Conservation (phyloP, 345 rosid genomes). For the Cochlearia excelsa region DNA sequence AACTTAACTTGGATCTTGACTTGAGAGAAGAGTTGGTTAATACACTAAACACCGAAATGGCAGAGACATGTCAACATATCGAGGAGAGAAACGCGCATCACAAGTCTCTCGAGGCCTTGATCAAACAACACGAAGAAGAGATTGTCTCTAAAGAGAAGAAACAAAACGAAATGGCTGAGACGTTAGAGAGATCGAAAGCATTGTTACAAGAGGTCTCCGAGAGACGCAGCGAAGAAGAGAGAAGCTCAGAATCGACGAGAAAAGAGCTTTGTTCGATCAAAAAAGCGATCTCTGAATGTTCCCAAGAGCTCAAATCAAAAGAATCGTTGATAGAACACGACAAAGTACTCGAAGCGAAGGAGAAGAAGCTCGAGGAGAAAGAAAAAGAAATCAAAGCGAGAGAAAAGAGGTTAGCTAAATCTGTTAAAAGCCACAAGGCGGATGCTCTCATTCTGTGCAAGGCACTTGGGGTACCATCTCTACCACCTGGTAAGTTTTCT, state of each 20-base stretch:
- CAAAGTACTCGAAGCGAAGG: slow-evolving; percentile 25
- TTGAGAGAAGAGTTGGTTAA: background rate
- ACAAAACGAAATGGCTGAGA: slow-evolving; percentile 15
- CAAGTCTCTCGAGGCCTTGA: slow-evolving; percentile 16
- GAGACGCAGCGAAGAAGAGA: slow-evolving; percentile 23
- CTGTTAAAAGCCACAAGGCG: slow-evolving; percentile 23
- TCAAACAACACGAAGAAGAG: slow-evolving; percentile 27
- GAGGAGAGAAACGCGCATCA: slow-evolving; percentile 2
- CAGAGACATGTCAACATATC: slow-evolving; percentile 7
- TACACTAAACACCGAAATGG: slow-evolving; percentile 12
- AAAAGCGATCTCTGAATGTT: slow-evolving; percentile 17
- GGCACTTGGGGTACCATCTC: slow-evolving; percentile 39
- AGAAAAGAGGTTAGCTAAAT: slow-evolving; percentile 14
- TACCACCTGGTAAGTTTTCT: slow-evolving; percentile 37
- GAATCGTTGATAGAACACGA: slow-evolving; percentile 26
- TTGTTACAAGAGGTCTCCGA: slow-evolving; percentile 17
- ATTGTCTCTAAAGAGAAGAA: slow-evolving; percentile 25
- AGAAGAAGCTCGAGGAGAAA: no score
- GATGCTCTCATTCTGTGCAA: slow-evolving; percentile 34
- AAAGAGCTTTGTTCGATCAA: slow-evolving; percentile 22
- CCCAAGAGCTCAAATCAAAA: slow-evolving; percentile 30
- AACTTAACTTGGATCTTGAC: slow-evolving; percentile 22
- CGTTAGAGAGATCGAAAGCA: slow-evolving; percentile 26
- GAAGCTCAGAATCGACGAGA: slow-evolving; percentile 28
- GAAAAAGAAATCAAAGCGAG: slow-evolving; percentile 17